Percentiles rank a stretch among this genome's conserved stretches.
Evolutionary conservation across 192 early-diverging fungal genomes (phyloP).

Genomic region (Dissophora ornata): DNA sequence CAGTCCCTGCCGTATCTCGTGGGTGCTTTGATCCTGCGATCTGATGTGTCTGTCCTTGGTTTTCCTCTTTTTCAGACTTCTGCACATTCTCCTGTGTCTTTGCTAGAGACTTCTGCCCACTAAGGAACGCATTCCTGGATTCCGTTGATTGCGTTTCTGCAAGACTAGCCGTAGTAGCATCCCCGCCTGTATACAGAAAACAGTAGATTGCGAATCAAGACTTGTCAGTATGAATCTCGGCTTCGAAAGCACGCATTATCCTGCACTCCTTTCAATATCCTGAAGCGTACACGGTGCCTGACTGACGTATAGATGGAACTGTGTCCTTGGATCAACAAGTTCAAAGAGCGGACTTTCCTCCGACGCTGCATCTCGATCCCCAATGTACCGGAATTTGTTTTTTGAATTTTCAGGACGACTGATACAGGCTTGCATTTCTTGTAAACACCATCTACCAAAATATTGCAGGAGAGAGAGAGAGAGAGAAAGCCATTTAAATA

Average conservation of each 20-base stretch:
- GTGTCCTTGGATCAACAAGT: slow-evolving; percentile 11
- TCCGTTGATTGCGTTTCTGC: slow-evolving; percentile 54
- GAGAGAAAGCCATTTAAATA: too few relatives aligned
- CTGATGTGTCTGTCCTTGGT: background rate
- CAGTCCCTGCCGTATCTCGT: background rate
- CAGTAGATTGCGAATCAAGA: too few relatives aligned
- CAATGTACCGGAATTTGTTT: slow-evolving; percentile 28
- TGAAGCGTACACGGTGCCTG: slow-evolving; percentile 77
- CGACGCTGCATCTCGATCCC: background rate
- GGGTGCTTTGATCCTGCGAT: background rate
- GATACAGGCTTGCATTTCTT: slow-evolving; percentile 23
- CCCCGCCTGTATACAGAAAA: too few relatives aligned
- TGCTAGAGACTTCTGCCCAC: slow-evolving; percentile 11
- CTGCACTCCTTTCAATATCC: too few relatives aligned
- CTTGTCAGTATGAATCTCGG: too few relatives aligned
- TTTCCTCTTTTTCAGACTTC: too few relatives aligned
- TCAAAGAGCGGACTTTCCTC: slow-evolving; percentile 18
- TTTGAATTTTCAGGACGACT: slow-evolving; percentile 1
- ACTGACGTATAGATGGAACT: slow-evolving; percentile 82
- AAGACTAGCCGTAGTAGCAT: slow-evolving; percentile 76
- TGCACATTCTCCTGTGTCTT: too few relatives aligned
- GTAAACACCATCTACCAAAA: slow-evolving; percentile 30
- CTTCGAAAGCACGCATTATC: too few relatives aligned
- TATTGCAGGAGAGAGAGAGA: background rate
- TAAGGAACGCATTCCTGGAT: slow-evolving; percentile 45